A percentile compares a stretch with the other conserved stretches of the same genome.
phyloP scores from a whole-genome alignment of 2,329 filamentous ascomycete genomes.

The Rhynchosporium secalis region DNA sequence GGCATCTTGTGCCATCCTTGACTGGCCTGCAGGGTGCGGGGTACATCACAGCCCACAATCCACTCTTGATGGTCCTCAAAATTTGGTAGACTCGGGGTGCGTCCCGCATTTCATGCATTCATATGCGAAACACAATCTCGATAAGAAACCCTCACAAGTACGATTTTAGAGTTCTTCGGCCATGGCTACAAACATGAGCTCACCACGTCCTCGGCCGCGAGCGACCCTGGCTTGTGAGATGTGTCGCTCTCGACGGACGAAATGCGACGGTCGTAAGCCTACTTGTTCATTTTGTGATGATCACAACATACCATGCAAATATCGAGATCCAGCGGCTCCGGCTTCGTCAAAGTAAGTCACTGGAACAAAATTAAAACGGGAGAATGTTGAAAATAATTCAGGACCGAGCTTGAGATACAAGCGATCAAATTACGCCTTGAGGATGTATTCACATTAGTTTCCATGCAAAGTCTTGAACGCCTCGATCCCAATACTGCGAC shows the following conservation, averaged over 20 bases:
- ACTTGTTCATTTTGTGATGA: conserved; percentile 29
- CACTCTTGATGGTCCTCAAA: too few relatives aligned
- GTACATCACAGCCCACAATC: too few relatives aligned
- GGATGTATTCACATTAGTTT: neutral
- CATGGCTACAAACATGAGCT: neutral
- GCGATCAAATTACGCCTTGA: neutral
- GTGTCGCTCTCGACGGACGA: conserved; percentile 33
- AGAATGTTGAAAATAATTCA: neutral
- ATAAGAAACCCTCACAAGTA: neutral
- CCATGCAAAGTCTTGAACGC: neutral
- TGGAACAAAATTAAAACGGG: neutral
- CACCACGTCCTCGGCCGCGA: conserved; percentile 37
- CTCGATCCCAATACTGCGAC: neutral
- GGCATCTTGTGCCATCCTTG: too few relatives aligned
- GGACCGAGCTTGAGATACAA: conserved; percentile 1
- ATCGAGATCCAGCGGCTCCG: conserved; percentile 10
- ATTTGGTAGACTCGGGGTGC: too few relatives aligned
- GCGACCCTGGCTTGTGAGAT: conserved; percentile 30
- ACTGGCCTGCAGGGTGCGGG: too few relatives aligned
- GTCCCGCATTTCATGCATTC: neutral
- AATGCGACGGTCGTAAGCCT: conserved; percentile 34
- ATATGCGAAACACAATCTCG: neutral
- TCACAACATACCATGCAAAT: conserved; percentile 24
- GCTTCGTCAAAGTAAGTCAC: conserved; percentile 14
- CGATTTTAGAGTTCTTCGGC: neutral